Base-by-base conservation (phyloP, 2,329 filamentous ascomycete genomes). In the Aaosphaeria arxii region DNA sequence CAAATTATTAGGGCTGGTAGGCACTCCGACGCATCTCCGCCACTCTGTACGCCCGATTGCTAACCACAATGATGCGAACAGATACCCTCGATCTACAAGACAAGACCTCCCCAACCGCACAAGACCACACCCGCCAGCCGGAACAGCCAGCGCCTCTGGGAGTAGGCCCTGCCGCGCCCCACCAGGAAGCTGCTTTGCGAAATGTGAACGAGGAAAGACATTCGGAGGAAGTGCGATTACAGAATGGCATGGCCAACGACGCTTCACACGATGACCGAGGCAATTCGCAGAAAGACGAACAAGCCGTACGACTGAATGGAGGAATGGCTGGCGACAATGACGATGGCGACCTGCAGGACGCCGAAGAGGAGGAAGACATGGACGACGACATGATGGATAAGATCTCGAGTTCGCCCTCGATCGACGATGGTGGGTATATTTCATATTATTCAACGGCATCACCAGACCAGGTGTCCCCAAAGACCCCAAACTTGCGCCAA, bases 331-430 rank as follows among this genome's bases (percentile, higher is more conserved):
- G 64, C 38, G 66, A 63, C 17, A 59, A 60, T 41, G 70, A 74
- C 44, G 81, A 83, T 44, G 72, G 64, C 11, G 78, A 82, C 46
- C 69, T 76, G 56, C 84, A 83, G 43, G 85, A 86, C 61, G 88
- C 79, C 42, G 83, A 89, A 53, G 74, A 73, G 32, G 80, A 82
- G 51, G 87, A 88, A 59, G 82, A 88, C 61, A 75, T 91, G 69
- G 91, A 95, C 65, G 85, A 96, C 72, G 92, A 97, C 71, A 85
- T 96, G 85, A 90, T 95, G 88, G 94, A 97, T 77, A 94, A 94
- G 73, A 96, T 99, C 58, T 97, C 92, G 63, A 97, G 91, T 73
- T 97, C 92, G 63, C 94, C 94, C 67, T 97, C 92, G 62, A 99
- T 99, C 73, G 91, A 95, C 79, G 92, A 97, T 87, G 92, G 92